phyloP scores from a whole-genome alignment of 192 early-diverging fungal genomes.

The Dimargaris xerosporica region DNA sequence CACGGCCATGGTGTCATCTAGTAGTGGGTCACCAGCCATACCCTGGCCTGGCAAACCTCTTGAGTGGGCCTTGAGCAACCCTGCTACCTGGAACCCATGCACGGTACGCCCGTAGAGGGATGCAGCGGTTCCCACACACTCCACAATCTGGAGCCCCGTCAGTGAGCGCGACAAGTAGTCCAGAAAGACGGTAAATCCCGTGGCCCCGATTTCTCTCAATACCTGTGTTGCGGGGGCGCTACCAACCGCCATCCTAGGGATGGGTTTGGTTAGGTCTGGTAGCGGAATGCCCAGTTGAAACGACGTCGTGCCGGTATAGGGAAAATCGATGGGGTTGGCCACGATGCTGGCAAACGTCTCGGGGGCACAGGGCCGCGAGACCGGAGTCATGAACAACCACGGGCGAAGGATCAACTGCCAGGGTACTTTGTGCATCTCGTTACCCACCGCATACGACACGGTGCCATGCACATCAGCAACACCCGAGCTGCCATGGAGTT shows the following conservation, averaged over 20 bases:
- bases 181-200: slow-evolving; percentile 27
- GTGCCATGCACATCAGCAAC: slow-evolving; percentile 2
- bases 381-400: background rate
- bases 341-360: slow-evolving; percentile 8
- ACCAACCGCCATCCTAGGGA: background rate
- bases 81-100: slow-evolving; percentile 37
- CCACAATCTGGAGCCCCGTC: slow-evolving; percentile 37
- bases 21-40: slow-evolving; percentile 13
- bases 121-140: slow-evolving; percentile 37
- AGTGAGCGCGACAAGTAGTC: slow-evolving; percentile 25
- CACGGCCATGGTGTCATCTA: slow-evolving; percentile 10
- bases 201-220: slow-evolving; percentile 13
- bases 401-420: slow-evolving; percentile 5
- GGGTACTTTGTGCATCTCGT: background rate
- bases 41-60: too few relatives aligned
- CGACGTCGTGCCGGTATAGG: background rate
- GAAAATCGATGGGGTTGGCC: slow-evolving; percentile 10
- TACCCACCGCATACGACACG: background rate
- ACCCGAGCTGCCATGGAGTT: background rate
- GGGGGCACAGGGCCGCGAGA: background rate
- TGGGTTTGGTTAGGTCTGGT: slow-evolving; percentile 27
- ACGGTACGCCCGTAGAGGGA: slow-evolving; percentile 41
- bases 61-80: slow-evolving; percentile 29
- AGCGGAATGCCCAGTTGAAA: slow-evolving; percentile 25
- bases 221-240: slow-evolving; percentile 15